Base-by-base conservation (phyloP, 1,284 basidiomycete genomes). In the Salmacisia buchloeana region DNA sequence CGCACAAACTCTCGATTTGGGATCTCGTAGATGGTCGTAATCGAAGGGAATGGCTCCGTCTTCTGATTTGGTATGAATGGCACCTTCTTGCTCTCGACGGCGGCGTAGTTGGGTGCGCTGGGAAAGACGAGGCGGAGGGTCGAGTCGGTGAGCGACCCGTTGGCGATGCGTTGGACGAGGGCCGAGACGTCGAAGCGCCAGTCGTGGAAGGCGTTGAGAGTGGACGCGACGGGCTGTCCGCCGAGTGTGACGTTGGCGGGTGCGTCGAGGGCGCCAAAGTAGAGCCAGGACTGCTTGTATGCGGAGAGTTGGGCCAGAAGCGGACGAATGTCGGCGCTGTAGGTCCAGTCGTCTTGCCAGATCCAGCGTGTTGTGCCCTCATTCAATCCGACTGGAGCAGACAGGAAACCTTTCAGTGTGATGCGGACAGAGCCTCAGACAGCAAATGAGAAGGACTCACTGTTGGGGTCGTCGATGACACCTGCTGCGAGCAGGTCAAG, bases 331-430 rank as follows among this genome's bases (percentile, higher is more conserved):
- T 85, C 83, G 0, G 86, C 85, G 0, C 84, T 85, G 69, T 86
- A 86, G 0, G 85, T 86, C 85, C 86, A 87, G 59, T 84, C 84
- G 63, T 87, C 85, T 45, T 84, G 80, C 21, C 83, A 82, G 46
- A 87, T 81, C 85, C 85, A 86, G 65, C 86, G 81, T 68, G 85
- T 81, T 0, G 83, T 84, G 64, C 84, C 86, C 64, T 87, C 85
- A 66, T 86, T 86, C 59, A 84, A 82, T 5, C 83, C 85, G 15
- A 86, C 77, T 46, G 45, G 7, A 9, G 36, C 18, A 18, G 18
- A 38, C 9, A 18, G 36, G 10, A 38, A 38, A 18, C 18, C 9
- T 38, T 9, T 38, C n/a, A n/a, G 36, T 38, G 36, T 9, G 36
- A 10, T 38, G 36, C 10, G 36, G 18, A 38, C 36, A 38, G 18